Conservation (phyloP, 2,329 filamentous ascomycete genomes). For the Parastagonospora avenae region DNA sequence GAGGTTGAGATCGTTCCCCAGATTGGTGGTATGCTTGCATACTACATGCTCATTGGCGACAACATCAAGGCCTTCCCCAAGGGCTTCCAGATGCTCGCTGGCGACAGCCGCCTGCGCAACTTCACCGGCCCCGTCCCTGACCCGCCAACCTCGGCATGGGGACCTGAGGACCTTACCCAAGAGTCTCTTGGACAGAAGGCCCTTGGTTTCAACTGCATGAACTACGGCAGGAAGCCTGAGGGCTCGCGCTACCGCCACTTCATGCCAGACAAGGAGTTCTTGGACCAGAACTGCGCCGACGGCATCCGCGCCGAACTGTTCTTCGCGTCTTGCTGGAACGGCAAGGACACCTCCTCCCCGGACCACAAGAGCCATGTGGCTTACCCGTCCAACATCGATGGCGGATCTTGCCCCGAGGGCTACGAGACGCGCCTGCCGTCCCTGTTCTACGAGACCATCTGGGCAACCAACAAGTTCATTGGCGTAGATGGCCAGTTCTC, state of each 20-base stretch:
- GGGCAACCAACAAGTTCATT: constrained; percentile 58
- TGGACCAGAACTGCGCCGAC: constrained; percentile 81
- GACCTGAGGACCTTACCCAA: constrained; percentile 68
- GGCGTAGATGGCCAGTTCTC: constrained; percentile 64
- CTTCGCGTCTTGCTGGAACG: constrained; percentile 79
- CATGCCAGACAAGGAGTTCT: constrained; percentile 76
- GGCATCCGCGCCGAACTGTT: constrained; percentile 75
- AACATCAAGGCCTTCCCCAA: constrained; percentile 73
- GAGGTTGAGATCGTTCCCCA: constrained; percentile 69
- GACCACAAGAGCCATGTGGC: constrained; percentile 69
- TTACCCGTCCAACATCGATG: constrained; percentile 61
- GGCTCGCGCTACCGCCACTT: constrained; percentile 80
- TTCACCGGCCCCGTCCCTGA: constrained; percentile 64
- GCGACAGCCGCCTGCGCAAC: constrained; percentile 64
- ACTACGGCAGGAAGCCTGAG: constrained; percentile 73
- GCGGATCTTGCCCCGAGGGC: constrained; percentile 60
- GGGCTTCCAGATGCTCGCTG: constrained; percentile 73
- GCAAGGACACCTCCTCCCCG: constrained; percentile 59
- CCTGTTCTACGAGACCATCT: constrained; percentile 66
- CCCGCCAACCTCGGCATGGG: constrained; percentile 74
- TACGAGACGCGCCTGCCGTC: constrained; percentile 63
- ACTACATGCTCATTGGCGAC: constrained; percentile 80
- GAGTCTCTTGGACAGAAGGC: constrained; percentile 76
- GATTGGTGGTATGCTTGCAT: constrained; percentile 58
- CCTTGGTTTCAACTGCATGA: constrained; percentile 91